Base-by-base conservation (phyloP, 1,284 basidiomycete species). In the Tremellales sp. region DNA sequence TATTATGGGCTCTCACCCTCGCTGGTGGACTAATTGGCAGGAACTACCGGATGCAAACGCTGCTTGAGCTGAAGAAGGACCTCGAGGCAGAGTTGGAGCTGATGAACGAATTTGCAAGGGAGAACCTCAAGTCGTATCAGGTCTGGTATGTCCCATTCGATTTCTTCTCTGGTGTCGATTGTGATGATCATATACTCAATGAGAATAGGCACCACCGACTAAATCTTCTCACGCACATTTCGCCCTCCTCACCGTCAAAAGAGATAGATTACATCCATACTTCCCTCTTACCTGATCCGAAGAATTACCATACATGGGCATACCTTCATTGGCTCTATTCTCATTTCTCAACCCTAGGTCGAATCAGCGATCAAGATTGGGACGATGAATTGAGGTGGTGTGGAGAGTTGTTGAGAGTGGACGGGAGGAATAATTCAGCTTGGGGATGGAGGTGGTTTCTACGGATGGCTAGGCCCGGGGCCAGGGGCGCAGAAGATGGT, bases 361-460 rank as follows among this genome's bases (percentile, higher is more conserved):
- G 59, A 27, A 60, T 73, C 25, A 46, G 64, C 2, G 80, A 84
- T 58, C 78, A 82, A 43, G 80, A 82, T 35, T 97, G 93, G 92
- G 74, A 67, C 0, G 80, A 78, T 12, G 94, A 97, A 73, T 75
- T 86, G 17, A 78, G 78, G 23, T 96, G 88, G 70, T 81, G 87
- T 45, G 86, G 92, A 56, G 68, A 73, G 48, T 81, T 97, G 77
- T 70, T 97, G 23, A 76, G 77, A 1, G 73, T 79, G 21, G 94
- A 99, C 70, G 79, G 94, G 33, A 76, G 93, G 61, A 99, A 98
- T 72, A 99, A 99, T 68, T 93, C 89, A 37, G 96, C 89, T 13
- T 99, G 94, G 94, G 90, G 94, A 68, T 96, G 97, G 77, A 84
- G 94, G 22, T 97, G 91, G 79, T 97, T 94, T 69, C 81, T 91